phyloP scores from a whole-genome alignment of 2,329 filamentous ascomycete species.

The Trichophyton verrucosum region DNA sequence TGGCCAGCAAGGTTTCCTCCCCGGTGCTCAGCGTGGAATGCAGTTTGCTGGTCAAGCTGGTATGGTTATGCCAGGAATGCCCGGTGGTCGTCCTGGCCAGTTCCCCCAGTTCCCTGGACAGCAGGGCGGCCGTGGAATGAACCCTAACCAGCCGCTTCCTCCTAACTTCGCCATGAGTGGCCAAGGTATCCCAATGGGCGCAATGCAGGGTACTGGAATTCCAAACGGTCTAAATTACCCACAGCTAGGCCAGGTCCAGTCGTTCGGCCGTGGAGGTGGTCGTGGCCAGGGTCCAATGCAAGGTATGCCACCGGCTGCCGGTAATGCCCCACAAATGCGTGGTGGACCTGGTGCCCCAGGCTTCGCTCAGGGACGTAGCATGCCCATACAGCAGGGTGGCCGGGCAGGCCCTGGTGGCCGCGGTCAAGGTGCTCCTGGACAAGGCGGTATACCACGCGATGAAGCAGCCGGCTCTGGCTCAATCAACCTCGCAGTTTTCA shows the following conservation, averaged over 20 bases:
- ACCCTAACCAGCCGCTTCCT: conserved; percentile 70
- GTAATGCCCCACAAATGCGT: conserved; percentile 34
- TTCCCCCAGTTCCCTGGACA: conserved; percentile 75
- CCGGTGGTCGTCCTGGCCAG: conserved; percentile 71
- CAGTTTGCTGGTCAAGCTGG: conserved; percentile 46
- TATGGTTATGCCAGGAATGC: conserved; percentile 53
- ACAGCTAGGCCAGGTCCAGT: conserved; percentile 70
- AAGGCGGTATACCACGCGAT: conserved; percentile 25
- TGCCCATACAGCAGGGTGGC: conserved; percentile 28
- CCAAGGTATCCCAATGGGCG: conserved; percentile 52
- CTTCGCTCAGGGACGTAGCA: conserved; percentile 32
- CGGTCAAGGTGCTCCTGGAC: conserved; percentile 30
- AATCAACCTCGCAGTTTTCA: conserved; percentile 41
- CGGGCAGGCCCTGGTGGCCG: conserved; percentile 26
- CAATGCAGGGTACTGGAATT: conserved; percentile 48
- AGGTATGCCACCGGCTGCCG: conserved; percentile 56
- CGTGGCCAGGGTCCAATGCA: conserved; percentile 60
- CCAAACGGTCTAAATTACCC: conserved; percentile 71
- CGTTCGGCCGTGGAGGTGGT: conserved; percentile 53
- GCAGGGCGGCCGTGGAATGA: conserved; percentile 78
- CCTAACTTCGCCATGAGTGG: conserved; percentile 76
- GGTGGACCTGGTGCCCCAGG: conserved; percentile 32
- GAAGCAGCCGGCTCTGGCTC: conserved; percentile 28
- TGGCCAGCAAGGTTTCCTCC: conserved; percentile 47
- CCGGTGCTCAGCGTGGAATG: conserved; percentile 43